Conservation (phyloP, 768 basidiomycete species). For the Melanogaster broomeanus region DNA sequence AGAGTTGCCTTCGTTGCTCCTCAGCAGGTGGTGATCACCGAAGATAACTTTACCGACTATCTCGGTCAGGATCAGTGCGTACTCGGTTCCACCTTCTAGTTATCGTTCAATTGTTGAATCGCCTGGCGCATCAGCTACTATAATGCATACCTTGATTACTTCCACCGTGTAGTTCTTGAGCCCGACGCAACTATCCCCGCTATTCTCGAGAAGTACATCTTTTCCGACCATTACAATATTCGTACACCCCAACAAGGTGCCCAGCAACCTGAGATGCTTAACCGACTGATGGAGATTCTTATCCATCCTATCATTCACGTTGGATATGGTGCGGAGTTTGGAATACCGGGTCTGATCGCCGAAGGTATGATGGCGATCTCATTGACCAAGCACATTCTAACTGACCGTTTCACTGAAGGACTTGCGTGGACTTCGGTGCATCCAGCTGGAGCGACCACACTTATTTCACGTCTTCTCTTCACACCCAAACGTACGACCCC, state of each 20-base stretch:
- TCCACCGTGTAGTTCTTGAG: conserved; percentile 29
- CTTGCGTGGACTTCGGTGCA: conserved; percentile 62
- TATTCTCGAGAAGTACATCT: conserved; percentile 62
- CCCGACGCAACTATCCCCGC: conserved; percentile 30
- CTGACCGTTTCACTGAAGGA: conserved; percentile 38
- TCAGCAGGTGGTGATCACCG: conserved; percentile 23
- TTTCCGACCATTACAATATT: conserved; percentile 53
- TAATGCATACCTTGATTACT: conserved; percentile 35
- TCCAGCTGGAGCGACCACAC: conserved; percentile 32
- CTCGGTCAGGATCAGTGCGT: conserved; percentile 33
- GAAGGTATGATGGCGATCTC: conserved; percentile 48
- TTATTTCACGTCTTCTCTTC: conserved; percentile 38
- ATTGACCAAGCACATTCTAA: background rate
- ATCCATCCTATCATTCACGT: conserved; percentile 67
- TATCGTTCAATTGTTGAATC: background rate
- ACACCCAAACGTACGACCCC: conserved; percentile 20
- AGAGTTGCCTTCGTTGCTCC: conserved; percentile 34
- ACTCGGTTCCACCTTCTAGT: background rate
- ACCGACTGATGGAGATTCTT: conserved; percentile 57
- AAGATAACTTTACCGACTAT: conserved; percentile 23
- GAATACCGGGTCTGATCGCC: conserved; percentile 57
- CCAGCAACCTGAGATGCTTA: conserved; percentile 57
- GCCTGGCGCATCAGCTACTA: conserved; percentile 21
- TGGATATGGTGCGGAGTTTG: conserved; percentile 67
- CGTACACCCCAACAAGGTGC: conserved; percentile 26